Evolutionary conservation across 2,329 filamentous ascomycete genomes (phyloP).

Genomic region (Rhynchosporium agropyri): DNA sequence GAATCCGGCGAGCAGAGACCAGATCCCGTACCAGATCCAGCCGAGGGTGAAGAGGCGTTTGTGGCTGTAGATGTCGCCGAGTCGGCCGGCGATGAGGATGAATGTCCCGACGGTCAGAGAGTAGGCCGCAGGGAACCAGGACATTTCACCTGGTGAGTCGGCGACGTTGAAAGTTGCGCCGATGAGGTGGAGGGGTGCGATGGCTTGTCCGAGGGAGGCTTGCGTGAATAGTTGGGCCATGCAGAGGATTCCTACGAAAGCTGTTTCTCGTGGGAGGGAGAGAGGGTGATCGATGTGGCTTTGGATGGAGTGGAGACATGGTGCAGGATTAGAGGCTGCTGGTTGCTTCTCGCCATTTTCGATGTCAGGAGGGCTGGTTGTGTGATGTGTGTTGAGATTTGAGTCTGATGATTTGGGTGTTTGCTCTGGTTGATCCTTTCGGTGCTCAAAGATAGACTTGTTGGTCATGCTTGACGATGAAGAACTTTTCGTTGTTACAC

Average conservation of each 20-base stretch:
- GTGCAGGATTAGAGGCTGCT: background rate
- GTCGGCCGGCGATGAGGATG: conserved; percentile 54
- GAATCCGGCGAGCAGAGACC: conserved; percentile 37
- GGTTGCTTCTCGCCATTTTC: background rate
- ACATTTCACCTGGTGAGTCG: conserved; percentile 47
- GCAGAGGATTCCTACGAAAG: conserved; percentile 50
- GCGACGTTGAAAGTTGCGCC: conserved; percentile 50
- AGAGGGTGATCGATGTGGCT: conserved; percentile 18
- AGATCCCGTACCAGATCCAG: conserved; percentile 44
- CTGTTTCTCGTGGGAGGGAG: conserved; percentile 39
- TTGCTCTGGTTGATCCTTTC: background rate
- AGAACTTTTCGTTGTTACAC: background rate
- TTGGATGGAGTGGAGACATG: conserved; percentile 23
- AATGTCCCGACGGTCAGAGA: conserved; percentile 58
- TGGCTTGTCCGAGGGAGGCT: conserved; percentile 50
- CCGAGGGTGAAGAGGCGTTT: conserved; percentile 51
- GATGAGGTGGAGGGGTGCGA: conserved; percentile 54
- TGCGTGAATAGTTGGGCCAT: conserved; percentile 53
- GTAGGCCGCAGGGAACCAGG: conserved; percentile 62
- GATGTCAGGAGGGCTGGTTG: background rate
- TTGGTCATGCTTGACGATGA: conserved; percentile 6
- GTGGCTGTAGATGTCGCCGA: conserved; percentile 57
- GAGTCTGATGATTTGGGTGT: background rate
- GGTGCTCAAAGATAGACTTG: background rate
- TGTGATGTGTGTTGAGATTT: background rate